These are phyloP conservation scores for Didymella sp. DNA, from an alignment of 2,329 filamentous ascomycete species.

Conservation along the genomic window DNA sequence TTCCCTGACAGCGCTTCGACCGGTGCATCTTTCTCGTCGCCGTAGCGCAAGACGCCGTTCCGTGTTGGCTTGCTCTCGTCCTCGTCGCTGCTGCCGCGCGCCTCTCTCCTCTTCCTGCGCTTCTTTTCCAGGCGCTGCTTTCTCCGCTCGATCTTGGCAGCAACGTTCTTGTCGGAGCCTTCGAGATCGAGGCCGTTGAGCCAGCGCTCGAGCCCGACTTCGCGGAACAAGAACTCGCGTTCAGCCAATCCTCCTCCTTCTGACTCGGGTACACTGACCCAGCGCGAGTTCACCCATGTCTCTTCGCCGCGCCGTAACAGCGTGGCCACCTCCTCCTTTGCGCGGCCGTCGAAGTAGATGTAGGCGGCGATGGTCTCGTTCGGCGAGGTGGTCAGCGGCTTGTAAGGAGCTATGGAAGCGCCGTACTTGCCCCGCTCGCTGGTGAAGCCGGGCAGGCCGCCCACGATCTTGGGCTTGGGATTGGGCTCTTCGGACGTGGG, in stretches of 20 bases:
- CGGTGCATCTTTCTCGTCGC: constrained; percentile 75
- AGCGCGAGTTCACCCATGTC: constrained; percentile 98
- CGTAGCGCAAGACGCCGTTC: constrained; percentile 77
- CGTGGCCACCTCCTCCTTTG: constrained; percentile 96
- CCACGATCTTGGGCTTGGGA: constrained; percentile 83
- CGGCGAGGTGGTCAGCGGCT: constrained; percentile 87
- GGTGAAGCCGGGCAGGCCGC: constrained; percentile 66
- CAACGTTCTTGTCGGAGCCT: constrained; percentile 76
- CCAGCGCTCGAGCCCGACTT: constrained; percentile 95
- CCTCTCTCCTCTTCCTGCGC: constrained; percentile 75
- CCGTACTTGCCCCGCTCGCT: constrained; percentile 60
- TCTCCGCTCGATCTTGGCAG: constrained; percentile 74
- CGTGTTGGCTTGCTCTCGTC: constrained; percentile 46
- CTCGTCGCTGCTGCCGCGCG: constrained; percentile 58
- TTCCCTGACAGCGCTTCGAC: constrained; percentile 77
- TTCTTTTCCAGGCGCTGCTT: constrained; percentile 80
- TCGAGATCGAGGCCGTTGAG: constrained; percentile 95
- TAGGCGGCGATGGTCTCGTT: constrained; percentile 99
- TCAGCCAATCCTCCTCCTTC: constrained; percentile 95
- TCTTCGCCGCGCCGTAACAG: constrained; percentile 90
- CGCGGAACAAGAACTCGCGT: constrained; percentile 94
- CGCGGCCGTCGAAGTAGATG: constrained; percentile 96
- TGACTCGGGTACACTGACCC: constrained; percentile 90
- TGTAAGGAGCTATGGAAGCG: constrained; percentile 78
- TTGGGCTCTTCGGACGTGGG: constrained; percentile 76